Conservation (phyloP, 805 yeast genomes). For the Saccharomycopsis amapae region DNA sequence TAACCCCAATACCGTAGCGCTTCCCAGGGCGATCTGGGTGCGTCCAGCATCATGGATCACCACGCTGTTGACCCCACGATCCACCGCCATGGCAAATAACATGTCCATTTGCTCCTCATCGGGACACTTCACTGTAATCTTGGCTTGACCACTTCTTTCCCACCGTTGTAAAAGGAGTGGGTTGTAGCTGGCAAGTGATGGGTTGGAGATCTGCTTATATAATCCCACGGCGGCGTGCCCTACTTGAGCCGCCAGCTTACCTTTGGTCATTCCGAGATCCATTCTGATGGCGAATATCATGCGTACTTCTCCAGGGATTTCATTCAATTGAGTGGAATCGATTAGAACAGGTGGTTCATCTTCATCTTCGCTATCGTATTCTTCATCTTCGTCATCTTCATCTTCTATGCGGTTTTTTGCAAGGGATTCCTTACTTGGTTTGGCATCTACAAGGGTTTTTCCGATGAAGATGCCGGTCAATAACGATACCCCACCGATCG, state of each 20-base stretch:
- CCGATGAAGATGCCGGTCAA: too few relatives aligned
- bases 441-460: too few relatives aligned
- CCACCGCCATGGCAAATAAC: conserved; percentile 72
- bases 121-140: conserved; percentile 73
- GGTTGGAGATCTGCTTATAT: conserved; percentile 39
- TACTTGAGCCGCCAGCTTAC: conserved; percentile 96
- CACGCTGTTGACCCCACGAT: conserved; percentile 69
- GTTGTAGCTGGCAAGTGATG: conserved; percentile 33
- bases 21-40: conserved; percentile 93
- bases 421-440: too few relatives aligned
- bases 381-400: conserved; percentile 32
- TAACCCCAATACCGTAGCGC: conserved; percentile 91
- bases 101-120: conserved; percentile 65
- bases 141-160: conserved; percentile 86
- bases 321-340: conserved; percentile 53
- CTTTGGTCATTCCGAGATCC: conserved; percentile 88
- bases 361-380: too few relatives aligned
- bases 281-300: conserved; percentile 86
- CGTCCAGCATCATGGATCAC: conserved; percentile 95
- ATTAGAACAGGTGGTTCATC: conserved; percentile 51
- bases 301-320: conserved; percentile 71
- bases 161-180: conserved; percentile 72
- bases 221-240: conserved; percentile 95
- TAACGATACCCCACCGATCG: too few relatives aligned
- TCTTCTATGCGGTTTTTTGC: conserved; percentile 9